Percentiles rank a stretch among this genome's conserved stretches.
phyloP scores from a whole-genome alignment of 768 basidiomycete species.

The Russula sp. region DNA sequence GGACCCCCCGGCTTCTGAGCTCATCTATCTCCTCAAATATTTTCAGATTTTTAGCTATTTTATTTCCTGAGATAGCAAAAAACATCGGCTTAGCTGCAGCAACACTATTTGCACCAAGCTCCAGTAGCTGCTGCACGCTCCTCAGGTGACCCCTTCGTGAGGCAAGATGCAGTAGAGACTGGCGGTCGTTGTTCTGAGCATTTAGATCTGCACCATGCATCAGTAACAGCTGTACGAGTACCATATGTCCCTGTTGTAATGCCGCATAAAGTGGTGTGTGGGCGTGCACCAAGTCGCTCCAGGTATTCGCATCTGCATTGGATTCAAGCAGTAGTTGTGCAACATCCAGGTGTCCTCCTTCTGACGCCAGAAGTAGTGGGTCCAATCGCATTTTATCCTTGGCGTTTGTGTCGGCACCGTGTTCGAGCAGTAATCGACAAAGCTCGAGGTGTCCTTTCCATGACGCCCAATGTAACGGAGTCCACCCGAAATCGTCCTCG shows the following conservation, averaged over 20 bases:
- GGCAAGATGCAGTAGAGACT: not conserved
- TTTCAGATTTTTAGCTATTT: no score
- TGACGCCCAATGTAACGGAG: not conserved
- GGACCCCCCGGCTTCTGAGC: no score
- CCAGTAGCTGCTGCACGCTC: not conserved
- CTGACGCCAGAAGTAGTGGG: not conserved
- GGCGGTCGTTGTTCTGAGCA: not conserved
- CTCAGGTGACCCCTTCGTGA: not conserved
- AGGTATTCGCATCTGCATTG: not conserved
- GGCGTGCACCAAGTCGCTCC: no score
- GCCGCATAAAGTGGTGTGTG: not conserved
- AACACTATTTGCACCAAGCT: no score
- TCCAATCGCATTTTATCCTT: no score
- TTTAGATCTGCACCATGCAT: not conserved
- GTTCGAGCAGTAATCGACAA: not conserved
- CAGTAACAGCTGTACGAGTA: not conserved
- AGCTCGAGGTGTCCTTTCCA: not conserved
- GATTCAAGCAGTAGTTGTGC: not conserved
- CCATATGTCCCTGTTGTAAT: not conserved
- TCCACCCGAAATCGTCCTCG: no score
- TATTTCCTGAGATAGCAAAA: no score
- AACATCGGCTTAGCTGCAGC: no score
- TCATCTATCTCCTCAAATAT: no score
- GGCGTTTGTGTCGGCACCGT: not conserved
- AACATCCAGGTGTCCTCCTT: not conserved